Evolutionary conservation across 208 protist species (phyloP).

Genomic region (Trypanosomatidae sp.): DNA sequence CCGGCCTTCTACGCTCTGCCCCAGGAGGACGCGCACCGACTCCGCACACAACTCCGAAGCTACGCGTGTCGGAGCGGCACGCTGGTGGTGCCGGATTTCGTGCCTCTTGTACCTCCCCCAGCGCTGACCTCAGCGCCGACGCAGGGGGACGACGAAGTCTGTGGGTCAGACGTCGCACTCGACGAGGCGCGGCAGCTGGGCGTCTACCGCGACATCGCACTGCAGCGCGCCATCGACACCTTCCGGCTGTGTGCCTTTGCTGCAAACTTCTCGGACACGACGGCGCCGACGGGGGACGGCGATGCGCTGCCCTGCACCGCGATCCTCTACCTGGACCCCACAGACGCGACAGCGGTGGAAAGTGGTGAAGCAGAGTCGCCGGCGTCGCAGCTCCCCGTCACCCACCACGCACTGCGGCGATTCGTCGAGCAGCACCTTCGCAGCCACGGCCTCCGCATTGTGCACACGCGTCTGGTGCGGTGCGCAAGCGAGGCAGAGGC

Average conservation of each 20-base stretch:
- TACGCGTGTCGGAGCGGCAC: conserved; percentile 1
- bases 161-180: too few relatives aligned
- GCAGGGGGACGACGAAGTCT: too few relatives aligned
- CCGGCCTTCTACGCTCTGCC: conserved; percentile 15
- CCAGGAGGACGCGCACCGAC: conserved; percentile 16
- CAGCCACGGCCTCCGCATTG: conserved; percentile 14
- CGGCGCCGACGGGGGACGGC: conserved; percentile 2
- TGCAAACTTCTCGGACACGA: too few relatives aligned
- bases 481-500: conserved; percentile 24
- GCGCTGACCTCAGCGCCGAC: too few relatives aligned
- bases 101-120: conserved; percentile 9
- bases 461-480: conserved; percentile 22
- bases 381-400: too few relatives aligned
- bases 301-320: not conserved
- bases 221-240: too few relatives aligned
- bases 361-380: too few relatives aligned
- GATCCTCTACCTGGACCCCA: conserved; percentile 28
- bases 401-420: conserved; percentile 1
- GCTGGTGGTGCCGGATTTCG: conserved; percentile 8
- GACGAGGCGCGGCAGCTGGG: too few relatives aligned
- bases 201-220: too few relatives aligned
- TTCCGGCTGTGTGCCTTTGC: too few relatives aligned
- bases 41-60: conserved; percentile 16
- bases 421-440: conserved; percentile 26
- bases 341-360: not conserved